A percentile compares a stretch with the other conserved stretches of the same genome.
These are phyloP conservation scores for Orbilia oligospora DNA, from an alignment of 2,329 filamentous ascomycete genomes.

Conservation along the genomic window DNA sequence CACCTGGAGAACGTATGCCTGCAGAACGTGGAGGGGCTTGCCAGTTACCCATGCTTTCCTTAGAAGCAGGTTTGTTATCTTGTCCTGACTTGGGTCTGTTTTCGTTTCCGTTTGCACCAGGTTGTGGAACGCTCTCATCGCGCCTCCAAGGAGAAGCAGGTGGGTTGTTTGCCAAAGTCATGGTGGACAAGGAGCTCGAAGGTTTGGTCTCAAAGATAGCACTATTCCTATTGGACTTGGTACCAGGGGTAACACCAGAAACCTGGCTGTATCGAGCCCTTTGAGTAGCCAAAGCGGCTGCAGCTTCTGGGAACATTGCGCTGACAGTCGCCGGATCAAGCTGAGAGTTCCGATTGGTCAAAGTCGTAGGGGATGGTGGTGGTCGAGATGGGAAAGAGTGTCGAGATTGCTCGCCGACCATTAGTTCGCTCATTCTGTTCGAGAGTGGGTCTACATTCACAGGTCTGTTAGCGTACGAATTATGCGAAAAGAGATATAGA, in stretches of 20 bases:
- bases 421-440: constrained; percentile 92
- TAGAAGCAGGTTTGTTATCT: constrained; percentile 66
- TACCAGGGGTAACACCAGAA: constrained; percentile 82
- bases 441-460: constrained; percentile 88
- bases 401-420: constrained; percentile 91
- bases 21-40: constrained; percentile 83
- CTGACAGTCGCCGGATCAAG: constrained; percentile 94
- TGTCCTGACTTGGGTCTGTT: constrained; percentile 56
- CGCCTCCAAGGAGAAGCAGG: constrained; percentile 85
- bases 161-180: constrained; percentile 75
- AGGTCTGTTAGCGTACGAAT: constrained; percentile 61
- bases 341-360: constrained; percentile 92
- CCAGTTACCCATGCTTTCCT: constrained; percentile 95
- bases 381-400: constrained; percentile 85
- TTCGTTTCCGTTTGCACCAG: constrained; percentile 68
- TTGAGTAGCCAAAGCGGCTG: constrained; percentile 97
- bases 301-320: constrained; percentile 98
- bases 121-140: constrained; percentile 65
- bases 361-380: constrained; percentile 73
- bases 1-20: constrained; percentile 83
- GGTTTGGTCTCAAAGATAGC: constrained; percentile 77
- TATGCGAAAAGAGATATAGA: constrained; percentile 29
- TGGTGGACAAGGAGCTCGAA: constrained; percentile 74
- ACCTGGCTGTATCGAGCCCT: constrained; percentile 98
- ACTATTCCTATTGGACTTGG: constrained; percentile 88